phyloP scores from a whole-genome alignment of 2,329 filamentous ascomycete genomes.

The Claviceps capensis region DNA sequence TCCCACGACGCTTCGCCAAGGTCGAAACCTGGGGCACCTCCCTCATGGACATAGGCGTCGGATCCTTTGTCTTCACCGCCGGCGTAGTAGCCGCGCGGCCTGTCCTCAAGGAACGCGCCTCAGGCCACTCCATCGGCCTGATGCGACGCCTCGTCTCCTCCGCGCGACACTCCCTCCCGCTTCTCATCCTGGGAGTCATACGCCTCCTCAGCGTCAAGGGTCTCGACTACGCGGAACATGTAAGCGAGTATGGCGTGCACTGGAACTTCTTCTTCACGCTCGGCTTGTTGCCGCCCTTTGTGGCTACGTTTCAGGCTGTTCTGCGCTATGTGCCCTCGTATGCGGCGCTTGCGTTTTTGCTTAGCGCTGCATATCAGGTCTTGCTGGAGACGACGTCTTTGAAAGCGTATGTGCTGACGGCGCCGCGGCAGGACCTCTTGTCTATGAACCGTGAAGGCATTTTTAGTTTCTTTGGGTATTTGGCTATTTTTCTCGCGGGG shows the following conservation, averaged over 20 bases:
- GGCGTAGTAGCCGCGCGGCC: constrained; percentile 81
- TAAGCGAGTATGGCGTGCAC: constrained; percentile 93
- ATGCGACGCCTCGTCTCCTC: constrained; percentile 48
- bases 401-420: constrained; percentile 70
- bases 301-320: constrained; percentile 66
- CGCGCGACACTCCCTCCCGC: constrained; percentile 66
- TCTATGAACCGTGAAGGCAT: constrained; percentile 90
- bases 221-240: constrained; percentile 91
- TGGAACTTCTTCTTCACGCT: constrained; percentile 99
- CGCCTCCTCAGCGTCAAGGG: constrained; percentile 84
- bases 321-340: constrained; percentile 63
- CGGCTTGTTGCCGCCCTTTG: constrained; percentile 74
- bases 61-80: constrained; percentile 91
- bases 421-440: constrained; percentile 63
- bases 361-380: constrained; percentile 60
- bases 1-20: constrained; percentile 90
- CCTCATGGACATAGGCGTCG: constrained; percentile 96
- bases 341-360: constrained; percentile 55
- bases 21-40: constrained; percentile 99
- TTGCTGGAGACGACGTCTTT: constrained; percentile 64
- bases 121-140: constrained; percentile 35
- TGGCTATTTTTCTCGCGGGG: constrained; percentile 86
- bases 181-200: constrained; percentile 66
- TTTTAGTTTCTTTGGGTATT: constrained; percentile 88
- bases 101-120: constrained; percentile 54